Percentiles rank a stretch among this genome's conserved stretches.
Evolutionary conservation across 257 asterid genomes (phyloP).

Genomic region (Fraxinus cuspidata): DNA sequence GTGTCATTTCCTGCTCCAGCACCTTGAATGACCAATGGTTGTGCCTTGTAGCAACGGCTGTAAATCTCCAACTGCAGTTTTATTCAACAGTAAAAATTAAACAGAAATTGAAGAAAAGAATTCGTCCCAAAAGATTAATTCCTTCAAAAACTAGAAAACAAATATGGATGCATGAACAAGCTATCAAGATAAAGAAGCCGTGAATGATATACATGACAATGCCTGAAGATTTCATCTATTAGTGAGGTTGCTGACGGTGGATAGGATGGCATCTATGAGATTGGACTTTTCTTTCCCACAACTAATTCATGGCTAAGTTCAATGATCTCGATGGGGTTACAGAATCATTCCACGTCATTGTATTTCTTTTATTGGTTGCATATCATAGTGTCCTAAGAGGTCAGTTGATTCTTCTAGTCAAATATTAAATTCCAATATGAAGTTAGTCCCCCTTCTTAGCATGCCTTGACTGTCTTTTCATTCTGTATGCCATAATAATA

Average conservation of each 20-base stretch:
- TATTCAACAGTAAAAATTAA: background rate
- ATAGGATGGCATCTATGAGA: background rate
- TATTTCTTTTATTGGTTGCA: background rate
- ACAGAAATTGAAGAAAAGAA: background rate
- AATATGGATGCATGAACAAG: background rate
- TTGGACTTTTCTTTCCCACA: background rate
- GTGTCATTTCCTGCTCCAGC: conserved; percentile 97
- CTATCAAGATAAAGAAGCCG: background rate
- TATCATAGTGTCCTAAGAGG: background rate
- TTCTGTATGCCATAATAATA: background rate
- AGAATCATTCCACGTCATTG: background rate
- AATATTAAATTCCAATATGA: background rate
- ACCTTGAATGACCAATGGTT: conserved; percentile 86
- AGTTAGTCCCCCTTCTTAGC: background rate
- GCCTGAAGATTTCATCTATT: too few species aligned
- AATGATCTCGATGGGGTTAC: background rate
- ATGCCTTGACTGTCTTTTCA: background rate
- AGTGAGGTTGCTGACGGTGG: too few species aligned
- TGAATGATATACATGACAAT: too few species aligned
- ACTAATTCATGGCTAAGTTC: background rate
- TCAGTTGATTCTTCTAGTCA: background rate
- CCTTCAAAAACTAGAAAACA: background rate
- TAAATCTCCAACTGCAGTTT: conserved; percentile 71
- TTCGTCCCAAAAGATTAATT: background rate
- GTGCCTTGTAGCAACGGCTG: conserved; percentile 73